Evolutionary conservation across 1,284 basidiomycete species (phyloP).

Genomic region (Boletus chippewaensis): DNA sequence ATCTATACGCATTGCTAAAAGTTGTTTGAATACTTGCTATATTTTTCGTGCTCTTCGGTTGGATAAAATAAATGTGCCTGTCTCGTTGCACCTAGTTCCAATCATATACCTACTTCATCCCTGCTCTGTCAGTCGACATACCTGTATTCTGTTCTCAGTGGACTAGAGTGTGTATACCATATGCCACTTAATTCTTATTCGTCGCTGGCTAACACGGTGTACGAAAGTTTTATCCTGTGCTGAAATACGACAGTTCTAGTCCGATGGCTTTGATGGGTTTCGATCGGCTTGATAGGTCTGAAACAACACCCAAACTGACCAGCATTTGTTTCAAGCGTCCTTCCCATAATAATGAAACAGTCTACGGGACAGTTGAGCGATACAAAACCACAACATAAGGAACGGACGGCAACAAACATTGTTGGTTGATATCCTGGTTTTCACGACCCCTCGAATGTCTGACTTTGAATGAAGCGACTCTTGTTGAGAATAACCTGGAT

Average conservation of each 20-base stretch:
- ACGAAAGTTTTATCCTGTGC: conserved; percentile 46
- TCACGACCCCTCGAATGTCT: conserved; percentile 77
- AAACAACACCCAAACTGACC: conserved; percentile 82
- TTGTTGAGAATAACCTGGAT: conserved; percentile 6
- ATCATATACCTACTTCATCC: conserved; percentile 24
- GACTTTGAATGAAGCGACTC: conserved; percentile 10
- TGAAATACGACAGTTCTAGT: conserved; percentile 88
- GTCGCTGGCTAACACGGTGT: not conserved
- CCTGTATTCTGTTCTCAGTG: conserved; percentile 19
- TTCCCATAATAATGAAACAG: conserved; percentile 90
- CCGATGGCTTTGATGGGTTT: conserved; percentile 86
- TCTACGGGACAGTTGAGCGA: conserved; percentile 40
- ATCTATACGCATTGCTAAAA: conserved; percentile 13
- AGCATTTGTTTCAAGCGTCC: conserved; percentile 86
- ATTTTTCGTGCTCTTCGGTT: conserved; percentile 13
- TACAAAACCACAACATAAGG: not conserved
- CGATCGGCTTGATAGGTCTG: conserved; percentile 77
- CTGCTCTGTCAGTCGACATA: conserved; percentile 18
- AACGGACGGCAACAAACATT: conserved; percentile 49
- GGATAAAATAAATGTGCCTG: conserved; percentile 18
- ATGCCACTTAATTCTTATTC: conserved; percentile 18
- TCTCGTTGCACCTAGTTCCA: conserved; percentile 14
- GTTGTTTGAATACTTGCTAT: conserved; percentile 13
- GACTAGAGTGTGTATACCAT: conserved; percentile 19
- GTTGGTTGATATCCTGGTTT: conserved; percentile 83